Evolutionary conservation across 345 rosid genomes (phyloP).

Genomic region (Nasturtium officinale): DNA sequence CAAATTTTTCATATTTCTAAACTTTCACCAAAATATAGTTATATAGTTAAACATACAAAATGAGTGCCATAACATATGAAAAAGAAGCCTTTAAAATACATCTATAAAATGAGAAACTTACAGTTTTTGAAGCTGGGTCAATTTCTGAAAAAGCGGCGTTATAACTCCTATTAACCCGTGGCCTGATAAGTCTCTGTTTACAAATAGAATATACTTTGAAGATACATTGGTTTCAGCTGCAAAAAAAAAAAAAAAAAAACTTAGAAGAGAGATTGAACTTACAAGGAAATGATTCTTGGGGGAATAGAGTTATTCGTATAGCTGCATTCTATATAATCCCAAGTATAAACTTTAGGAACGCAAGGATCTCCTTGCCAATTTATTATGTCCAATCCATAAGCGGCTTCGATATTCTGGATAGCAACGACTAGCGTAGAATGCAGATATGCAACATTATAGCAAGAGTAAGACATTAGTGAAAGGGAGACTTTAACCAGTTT

Average conservation of each 20-base stretch:
- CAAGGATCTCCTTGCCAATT: conserved; percentile 61
- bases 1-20: too few relatives aligned
- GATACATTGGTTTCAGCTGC: not conserved
- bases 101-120: not conserved
- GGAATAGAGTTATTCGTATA: conserved; percentile 3
- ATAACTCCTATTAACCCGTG: conserved; percentile 40
- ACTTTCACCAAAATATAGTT: too few relatives aligned
- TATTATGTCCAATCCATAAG: conserved; percentile 30
- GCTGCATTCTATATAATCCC: conserved; percentile 34
- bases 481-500: too few relatives aligned
- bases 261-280: conserved; percentile 13
- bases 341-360: conserved; percentile 31
- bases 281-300: conserved; percentile 53
- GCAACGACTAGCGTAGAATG: conserved; percentile 38
- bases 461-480: too few relatives aligned
- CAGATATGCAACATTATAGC: not conserved
- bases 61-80: not conserved
- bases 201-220: not conserved
- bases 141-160: conserved; percentile 23
- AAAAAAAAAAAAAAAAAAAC: not conserved
- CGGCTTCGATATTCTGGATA: conserved; percentile 39
- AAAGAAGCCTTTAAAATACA: too few relatives aligned
- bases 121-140: conserved; percentile 39
- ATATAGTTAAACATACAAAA: too few relatives aligned
- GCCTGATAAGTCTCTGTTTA: conserved; percentile 35